Conservation (phyloP, 73 alveolate species). For the Tetrahymena thermophila region DNA sequence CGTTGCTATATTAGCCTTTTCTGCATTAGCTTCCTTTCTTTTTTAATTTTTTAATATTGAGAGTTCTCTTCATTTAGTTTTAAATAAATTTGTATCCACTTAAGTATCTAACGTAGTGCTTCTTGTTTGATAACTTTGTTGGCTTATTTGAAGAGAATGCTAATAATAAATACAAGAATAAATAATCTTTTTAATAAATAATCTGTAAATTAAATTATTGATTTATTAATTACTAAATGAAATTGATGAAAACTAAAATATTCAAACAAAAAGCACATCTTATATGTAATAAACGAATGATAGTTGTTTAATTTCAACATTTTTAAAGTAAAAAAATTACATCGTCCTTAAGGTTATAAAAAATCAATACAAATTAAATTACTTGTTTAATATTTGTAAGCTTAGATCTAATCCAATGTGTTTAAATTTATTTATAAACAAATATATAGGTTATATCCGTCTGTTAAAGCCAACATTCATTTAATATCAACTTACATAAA, state of each 20-base stretch:
- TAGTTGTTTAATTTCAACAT: neutral
- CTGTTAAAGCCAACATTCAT: too few species aligned
- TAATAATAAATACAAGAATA: too few species aligned
- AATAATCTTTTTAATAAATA: neutral
- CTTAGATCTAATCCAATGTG: neutral
- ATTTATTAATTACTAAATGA: neutral
- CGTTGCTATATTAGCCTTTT: neutral
- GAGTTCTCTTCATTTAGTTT: neutral
- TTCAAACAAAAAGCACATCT: neutral
- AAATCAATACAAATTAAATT: too few species aligned
- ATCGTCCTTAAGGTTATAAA: neutral
- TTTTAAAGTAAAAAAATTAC: neutral
- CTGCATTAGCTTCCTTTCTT: neutral
- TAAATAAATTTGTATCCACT: neutral
- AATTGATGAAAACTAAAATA: too few species aligned
- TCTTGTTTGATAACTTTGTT: neutral
- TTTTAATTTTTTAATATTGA: neutral
- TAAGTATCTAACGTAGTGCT: neutral
- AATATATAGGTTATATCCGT: too few species aligned
- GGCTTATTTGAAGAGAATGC: neutral
- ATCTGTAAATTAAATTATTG: neutral
- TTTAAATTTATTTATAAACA: too few species aligned
- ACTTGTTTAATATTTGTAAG: neutral
- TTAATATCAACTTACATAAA: too few species aligned
- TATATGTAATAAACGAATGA: neutral